Evolutionary conservation across 129 eudicot species (phyloP).

Genomic region (Arctium minus): DNA sequence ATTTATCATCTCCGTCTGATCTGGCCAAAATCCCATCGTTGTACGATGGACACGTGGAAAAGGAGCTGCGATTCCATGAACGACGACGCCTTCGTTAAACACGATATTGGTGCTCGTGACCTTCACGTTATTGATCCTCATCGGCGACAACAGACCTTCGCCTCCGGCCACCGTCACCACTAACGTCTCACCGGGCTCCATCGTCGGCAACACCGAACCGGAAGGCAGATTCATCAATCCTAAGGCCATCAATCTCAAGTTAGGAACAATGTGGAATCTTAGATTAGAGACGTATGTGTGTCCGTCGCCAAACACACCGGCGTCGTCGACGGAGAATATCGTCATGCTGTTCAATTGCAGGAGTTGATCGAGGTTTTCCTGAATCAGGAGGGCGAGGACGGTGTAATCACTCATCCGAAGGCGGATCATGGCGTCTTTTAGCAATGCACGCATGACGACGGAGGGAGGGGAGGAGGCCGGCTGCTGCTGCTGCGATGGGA

Average conservation of each 20-base stretch:
- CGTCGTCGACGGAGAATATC: slow-evolving; percentile 62
- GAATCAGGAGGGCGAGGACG: slow-evolving; percentile 53
- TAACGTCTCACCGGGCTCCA: slow-evolving; percentile 45
- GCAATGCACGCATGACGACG: slow-evolving; percentile 37
- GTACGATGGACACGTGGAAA: slow-evolving; percentile 37
- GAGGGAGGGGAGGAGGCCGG: slow-evolving; percentile 19
- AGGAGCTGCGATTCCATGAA: slow-evolving; percentile 56
- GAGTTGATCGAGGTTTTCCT: slow-evolving; percentile 44
- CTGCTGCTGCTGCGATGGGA: slow-evolving; percentile 36
- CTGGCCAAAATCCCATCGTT: slow-evolving; percentile 17
- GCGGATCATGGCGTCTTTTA: slow-evolving; percentile 52
- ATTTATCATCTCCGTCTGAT: background rate
- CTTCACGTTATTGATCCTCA: slow-evolving; percentile 73
- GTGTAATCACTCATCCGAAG: slow-evolving; percentile 63
- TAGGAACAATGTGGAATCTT: slow-evolving; percentile 63
- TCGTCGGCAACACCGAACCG: slow-evolving; percentile 41
- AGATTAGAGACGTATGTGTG: slow-evolving; percentile 41
- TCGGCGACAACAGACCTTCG: slow-evolving; percentile 49
- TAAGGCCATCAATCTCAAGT: slow-evolving; percentile 41
- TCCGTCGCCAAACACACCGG: slow-evolving; percentile 48
- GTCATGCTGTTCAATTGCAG: slow-evolving; percentile 43
- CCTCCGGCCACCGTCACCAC: slow-evolving; percentile 69
- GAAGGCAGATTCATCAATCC: slow-evolving; percentile 41
- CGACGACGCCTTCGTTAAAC: slow-evolving; percentile 45
- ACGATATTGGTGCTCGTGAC: slow-evolving; percentile 37